Evolutionary conservation across 257 asterid species (phyloP).

Genomic region (Solanum chilense): DNA sequence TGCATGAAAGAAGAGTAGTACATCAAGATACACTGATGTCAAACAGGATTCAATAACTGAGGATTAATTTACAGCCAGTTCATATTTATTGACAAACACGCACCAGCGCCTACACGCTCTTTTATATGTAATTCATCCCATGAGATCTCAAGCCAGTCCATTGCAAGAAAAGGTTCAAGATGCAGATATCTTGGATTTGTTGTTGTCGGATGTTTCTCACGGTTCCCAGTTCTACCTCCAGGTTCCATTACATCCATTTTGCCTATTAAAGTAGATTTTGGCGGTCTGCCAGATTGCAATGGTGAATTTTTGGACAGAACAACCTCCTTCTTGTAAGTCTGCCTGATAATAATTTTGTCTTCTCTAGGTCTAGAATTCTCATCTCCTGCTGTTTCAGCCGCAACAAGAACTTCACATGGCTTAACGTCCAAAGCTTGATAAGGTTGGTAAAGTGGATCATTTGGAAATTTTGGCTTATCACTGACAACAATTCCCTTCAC

Average conservation of each 20-base stretch:
- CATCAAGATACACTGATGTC: background rate
- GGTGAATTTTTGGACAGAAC: conserved; percentile 34
- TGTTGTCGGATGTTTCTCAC: conserved; percentile 23
- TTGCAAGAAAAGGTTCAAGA: conserved; percentile 89
- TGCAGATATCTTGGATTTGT: conserved; percentile 57
- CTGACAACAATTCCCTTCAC: conserved; percentile 3
- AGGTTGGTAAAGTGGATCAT: conserved; percentile 17
- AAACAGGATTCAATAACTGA: background rate
- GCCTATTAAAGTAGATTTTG: conserved; percentile 24
- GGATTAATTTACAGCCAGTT: background rate
- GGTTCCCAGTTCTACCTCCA: conserved; percentile 22
- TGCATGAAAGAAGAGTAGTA: conserved; percentile 5
- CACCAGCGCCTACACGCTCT: conserved; percentile 98
- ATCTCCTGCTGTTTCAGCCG: conserved; percentile 18
- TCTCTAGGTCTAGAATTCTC: conserved; percentile 27
- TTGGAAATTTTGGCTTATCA: conserved; percentile 11
- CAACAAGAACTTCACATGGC: conserved; percentile 20
- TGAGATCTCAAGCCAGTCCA: conserved; percentile 96
- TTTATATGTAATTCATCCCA: conserved; percentile 90
- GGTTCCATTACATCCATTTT: conserved; percentile 25
- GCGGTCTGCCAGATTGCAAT: conserved; percentile 32
- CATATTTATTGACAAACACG: background rate
- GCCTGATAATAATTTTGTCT: conserved; percentile 28
- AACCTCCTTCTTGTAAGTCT: conserved; percentile 38
- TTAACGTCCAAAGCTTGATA: conserved; percentile 1